Base-by-base conservation (phyloP, 2,329 filamentous ascomycete species). In the Trichoderma pleuroti region DNA sequence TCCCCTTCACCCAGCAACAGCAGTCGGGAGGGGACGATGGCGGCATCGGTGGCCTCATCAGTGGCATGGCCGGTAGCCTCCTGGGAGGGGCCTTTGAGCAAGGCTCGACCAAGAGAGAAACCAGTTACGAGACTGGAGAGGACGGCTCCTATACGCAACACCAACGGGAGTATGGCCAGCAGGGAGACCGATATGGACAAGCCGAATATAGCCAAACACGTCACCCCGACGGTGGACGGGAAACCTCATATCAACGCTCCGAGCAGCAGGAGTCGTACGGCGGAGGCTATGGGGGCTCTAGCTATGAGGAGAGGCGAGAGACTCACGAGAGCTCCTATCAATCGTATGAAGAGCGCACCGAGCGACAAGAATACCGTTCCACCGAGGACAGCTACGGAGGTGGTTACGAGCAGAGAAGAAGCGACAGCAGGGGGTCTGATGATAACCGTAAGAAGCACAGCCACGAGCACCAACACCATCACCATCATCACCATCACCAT, bases 11-110 rank as follows among this genome's bases (percentile, higher is more conserved):
- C 32, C 75, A 73, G 12, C 72, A 76, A n/a, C 72, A 79, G 52
- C 74, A 76, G 84, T 86, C 75, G 9, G 85, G 86, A 71, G 85
- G 90, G 74, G 89, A 89, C 61, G 89, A 90, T 63, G 87, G 88
- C 12, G 87, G 88, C 12, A 78, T 93, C 1, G 91, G 92, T 34
- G 90, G 91, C 28, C 82, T 97, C 56, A 84, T 97, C 14, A 91
- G 90, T 68, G 88, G 90, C 39, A 46, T 64, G 39, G 91, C 92
- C 34, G 86, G 87, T 42, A 88, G 88, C 49, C 81, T 94, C 18
- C 86, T 97, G 10, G 88, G 90, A 12, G 86, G 86, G 14, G 86
- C 86, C 16, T 87, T 91, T 66, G 83, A 84, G 64, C 82, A 84
- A 42, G 82, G 86, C 39, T 83, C 89, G 59, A 88, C 85, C 70